These are phyloP conservation scores for Jaltomata sinuosa DNA, from an alignment of 257 asterid genomes.

Conservation along the genomic window DNA sequence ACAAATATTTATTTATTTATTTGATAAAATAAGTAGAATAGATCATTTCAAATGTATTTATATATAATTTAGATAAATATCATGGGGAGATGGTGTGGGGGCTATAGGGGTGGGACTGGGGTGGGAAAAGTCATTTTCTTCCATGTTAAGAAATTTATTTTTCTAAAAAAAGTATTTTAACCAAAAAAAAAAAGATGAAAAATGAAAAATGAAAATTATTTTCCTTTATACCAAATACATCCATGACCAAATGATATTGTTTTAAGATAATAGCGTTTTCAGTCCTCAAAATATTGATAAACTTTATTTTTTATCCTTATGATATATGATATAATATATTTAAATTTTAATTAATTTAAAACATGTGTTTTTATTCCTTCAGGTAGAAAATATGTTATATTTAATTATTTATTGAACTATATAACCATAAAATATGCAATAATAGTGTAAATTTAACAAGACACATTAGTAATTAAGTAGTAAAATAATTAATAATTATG, in stretches of 20 bases:
- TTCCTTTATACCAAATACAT: neutral
- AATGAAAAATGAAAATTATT: neutral
- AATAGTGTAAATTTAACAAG: neutral
- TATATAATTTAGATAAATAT: no score
- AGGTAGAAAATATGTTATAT: neutral
- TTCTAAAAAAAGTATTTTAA: neutral
- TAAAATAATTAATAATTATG: no score
- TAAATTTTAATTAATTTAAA: neutral
- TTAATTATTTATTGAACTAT: neutral
- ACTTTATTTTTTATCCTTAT: neutral
- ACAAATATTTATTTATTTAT: no score
- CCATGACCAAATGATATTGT: neutral
- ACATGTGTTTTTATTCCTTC: neutral
- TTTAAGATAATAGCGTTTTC: neutral
- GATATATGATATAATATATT: neutral
- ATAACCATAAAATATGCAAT: neutral
- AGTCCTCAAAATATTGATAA: neutral
- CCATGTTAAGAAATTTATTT: neutral
- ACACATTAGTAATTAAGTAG: neutral
- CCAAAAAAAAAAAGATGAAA: no score
- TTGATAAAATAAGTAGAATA: neutral
- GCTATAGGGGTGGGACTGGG: neutral
- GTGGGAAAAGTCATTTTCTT: neutral
- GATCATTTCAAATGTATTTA: no score
- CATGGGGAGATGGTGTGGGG: neutral